Evolutionary conservation across 192 early-diverging fungal genomes (phyloP), one percentile per base, ranked within the genome.

Genomic region (Hyaloraphidium curvatum): DNA sequence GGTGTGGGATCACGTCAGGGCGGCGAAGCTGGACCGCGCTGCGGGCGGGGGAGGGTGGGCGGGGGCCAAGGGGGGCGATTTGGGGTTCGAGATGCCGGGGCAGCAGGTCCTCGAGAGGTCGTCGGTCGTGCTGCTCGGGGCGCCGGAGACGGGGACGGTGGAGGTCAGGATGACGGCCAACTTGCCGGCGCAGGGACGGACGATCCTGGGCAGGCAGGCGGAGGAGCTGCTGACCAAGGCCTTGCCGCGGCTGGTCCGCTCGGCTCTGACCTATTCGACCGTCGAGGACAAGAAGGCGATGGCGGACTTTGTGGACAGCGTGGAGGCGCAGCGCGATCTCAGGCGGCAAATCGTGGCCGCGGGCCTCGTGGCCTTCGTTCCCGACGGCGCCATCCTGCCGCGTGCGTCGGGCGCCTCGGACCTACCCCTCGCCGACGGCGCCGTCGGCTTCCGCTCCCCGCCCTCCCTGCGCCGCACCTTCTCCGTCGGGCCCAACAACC

Each of bases 51-150:
- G 62, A 3, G 53, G 59, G 14, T 66, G 62, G 58, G 33, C 56
- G 3, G 51, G 60, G 0, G 56, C 55, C 29, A 66, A 66, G 31
- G 70, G 66, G 7, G 67, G 68, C 3, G 23, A 50, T 1, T 43
- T 75, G 2, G 39, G 39, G 14, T 63, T 75, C 21, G 71, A 73
- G 39, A 51, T 30, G 13, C 70, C 72, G 0, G 73, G 73, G 0
- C 72, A 73, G 31, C 71, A 73, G 19, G 70, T 77, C 3, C 39
- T 77, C 28, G 68, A 75, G 55, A 70, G 73, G 2, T 65, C 66
- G 1, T 55, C 71, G 3, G 59, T 66, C 16, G 27, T 40, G 3
- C 55, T 77, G 0, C 62, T 39, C 26, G n/a, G n/a, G n/a, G n/a
- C n/a, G n/a, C n/a, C n/a, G n/a, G 50, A 39, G 7, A 39, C 52